Evolutionary conservation across 345 rosid species (phyloP), one percentile per base, ranked within the genome.

Genomic region (Zanthoxylum bungeanum): DNA sequence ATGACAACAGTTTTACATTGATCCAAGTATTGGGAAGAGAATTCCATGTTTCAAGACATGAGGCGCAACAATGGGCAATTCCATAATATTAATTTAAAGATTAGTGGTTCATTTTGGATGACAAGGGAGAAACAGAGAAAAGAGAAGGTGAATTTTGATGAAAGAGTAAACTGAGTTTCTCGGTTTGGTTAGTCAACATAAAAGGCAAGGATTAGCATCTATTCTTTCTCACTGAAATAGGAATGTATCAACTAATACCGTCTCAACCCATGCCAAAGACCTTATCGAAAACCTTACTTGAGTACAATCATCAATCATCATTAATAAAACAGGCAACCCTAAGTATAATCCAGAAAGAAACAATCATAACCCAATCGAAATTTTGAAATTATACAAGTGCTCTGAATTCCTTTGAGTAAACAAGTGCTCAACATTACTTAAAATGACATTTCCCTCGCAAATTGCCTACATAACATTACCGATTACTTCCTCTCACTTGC

Each of bases 401-500:
- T n/a, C n/a, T n/a, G n/a, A n/a, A n/a, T n/a, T n/a, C n/a, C n/a
- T n/a, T n/a, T n/a, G n/a, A n/a, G n/a, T n/a, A n/a, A n/a, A n/a
- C n/a, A n/a, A n/a, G n/a, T n/a, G n/a, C n/a, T n/a, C n/a, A 42
- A 28, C 53, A 40, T 37, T 42, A 60, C 59, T 17, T 30, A 46
- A 16, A 49, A 68, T 33, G 58, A 2, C 42, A 69, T 69, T 69
- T 37, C 69, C 72, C 62, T 71, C 73, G 3, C 16, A 39, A 31
- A 68, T 77, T 31, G 72, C 77, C 44, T 64, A 37, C 1, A 57
- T 57, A 63, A 51, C 68, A 52, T 64, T 56, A 34, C 17, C 33
- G 25, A 74, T n/a, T n/a, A n/a, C n/a, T 60, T 47, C 53, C 33
- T 68, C 52, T 50, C 64, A 55, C 69, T 58, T 24, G 25, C 9